A percentile compares a stretch with the other conserved stretches of the same genome.
phyloP scores from a whole-genome alignment of 257 asterid genomes.

The Ajuga chamaepitys region DNA sequence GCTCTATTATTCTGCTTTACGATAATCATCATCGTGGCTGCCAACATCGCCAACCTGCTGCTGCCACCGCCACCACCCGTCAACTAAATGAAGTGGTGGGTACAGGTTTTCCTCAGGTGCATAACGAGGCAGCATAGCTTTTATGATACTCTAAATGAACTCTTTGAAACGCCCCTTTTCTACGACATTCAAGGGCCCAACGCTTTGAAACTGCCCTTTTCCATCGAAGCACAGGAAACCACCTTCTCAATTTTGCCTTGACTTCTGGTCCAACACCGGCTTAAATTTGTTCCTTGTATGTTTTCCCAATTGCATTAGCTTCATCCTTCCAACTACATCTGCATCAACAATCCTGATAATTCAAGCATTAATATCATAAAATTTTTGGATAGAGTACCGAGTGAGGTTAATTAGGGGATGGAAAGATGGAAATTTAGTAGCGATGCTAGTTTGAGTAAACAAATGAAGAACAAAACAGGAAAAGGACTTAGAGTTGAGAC shows the following conservation, averaged over 20 bases:
- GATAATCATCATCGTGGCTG: too few relatives aligned
- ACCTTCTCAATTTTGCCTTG: neutral
- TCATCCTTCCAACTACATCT: constrained; percentile 3
- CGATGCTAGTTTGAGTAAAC: neutral
- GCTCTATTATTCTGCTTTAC: too few relatives aligned
- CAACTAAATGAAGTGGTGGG: too few relatives aligned
- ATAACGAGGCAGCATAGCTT: too few relatives aligned
- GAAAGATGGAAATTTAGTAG: neutral
- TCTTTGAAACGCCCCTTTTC: too few relatives aligned
- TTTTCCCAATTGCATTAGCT: neutral
- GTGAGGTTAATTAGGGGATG: neutral
- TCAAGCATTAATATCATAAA: neutral
- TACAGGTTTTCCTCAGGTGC: too few relatives aligned
- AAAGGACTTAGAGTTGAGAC: neutral
- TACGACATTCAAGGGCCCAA: too few relatives aligned
- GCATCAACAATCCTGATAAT: neutral
- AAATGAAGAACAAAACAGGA: neutral
- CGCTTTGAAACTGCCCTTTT: too few relatives aligned
- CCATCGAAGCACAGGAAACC: too few relatives aligned
- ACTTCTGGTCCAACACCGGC: neutral
- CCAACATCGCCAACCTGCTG: too few relatives aligned
- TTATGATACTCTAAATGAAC: too few relatives aligned
- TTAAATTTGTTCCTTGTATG: neutral
- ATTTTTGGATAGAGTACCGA: neutral
- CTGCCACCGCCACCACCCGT: too few relatives aligned